phyloP scores from a whole-genome alignment of 495 filamentous ascomycete species.

The Penicillium maclennaniae region DNA sequence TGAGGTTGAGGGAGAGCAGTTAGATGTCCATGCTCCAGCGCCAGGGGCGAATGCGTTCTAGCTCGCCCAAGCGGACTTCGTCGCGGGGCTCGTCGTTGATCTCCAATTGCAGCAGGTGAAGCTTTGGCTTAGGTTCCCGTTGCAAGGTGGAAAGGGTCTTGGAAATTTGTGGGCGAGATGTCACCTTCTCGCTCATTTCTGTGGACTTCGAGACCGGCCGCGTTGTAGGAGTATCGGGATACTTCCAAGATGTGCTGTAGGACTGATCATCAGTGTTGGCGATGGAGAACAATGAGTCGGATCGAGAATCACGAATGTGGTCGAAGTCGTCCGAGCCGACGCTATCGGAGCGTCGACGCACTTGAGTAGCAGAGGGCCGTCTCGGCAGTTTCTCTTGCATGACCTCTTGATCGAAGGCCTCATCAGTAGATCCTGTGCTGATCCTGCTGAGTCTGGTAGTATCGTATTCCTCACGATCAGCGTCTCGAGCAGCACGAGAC shows the following conservation, averaged over 20 bases:
- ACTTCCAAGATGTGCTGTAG: slow-evolving; percentile 30
- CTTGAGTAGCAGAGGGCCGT: slow-evolving; percentile 21
- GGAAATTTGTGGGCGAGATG: slow-evolving; percentile 30
- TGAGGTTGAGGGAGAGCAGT: slow-evolving; percentile 8
- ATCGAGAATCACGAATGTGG: slow-evolving; percentile 26
- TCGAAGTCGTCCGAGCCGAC: slow-evolving; percentile 29
- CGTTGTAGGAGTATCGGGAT: slow-evolving; percentile 39
- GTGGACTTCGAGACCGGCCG: slow-evolving; percentile 41
- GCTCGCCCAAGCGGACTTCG: slow-evolving; percentile 34
- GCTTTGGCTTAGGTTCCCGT: slow-evolving; percentile 30
- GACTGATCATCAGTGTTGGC: slow-evolving; percentile 31
- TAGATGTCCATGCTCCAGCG: slow-evolving; percentile 50
- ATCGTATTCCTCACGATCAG: slow-evolving; percentile 2
- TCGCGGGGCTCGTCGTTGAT: slow-evolving; percentile 36
- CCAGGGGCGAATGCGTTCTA: slow-evolving; percentile 42
- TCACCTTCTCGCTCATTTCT: slow-evolving; percentile 26
- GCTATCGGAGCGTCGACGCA: slow-evolving; percentile 14
- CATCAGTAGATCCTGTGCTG: slow-evolving; percentile 10
- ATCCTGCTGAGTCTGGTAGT: not conserved
- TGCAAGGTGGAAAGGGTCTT: slow-evolving; percentile 34
- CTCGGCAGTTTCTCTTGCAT: slow-evolving; percentile 16
- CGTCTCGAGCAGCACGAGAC: slow-evolving; percentile 6
- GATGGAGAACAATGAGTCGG: slow-evolving; percentile 35
- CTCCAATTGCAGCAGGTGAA: slow-evolving; percentile 42
- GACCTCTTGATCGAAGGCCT: slow-evolving; percentile 3